Base-by-base conservation (phyloP, 1,284 basidiomycete species). In the Melampsora americana region DNA sequence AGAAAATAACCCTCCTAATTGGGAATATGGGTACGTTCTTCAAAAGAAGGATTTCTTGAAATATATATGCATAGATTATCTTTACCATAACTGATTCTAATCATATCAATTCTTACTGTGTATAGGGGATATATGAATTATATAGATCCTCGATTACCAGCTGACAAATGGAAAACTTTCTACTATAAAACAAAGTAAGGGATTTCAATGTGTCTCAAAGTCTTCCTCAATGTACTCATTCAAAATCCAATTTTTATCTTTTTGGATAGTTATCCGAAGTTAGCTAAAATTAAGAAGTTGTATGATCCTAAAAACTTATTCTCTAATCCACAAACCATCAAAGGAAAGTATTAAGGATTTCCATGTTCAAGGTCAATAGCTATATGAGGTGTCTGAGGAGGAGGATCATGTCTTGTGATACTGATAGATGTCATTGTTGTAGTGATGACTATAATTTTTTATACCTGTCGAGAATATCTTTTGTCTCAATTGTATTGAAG, bases 41-140 rank as follows among this genome's bases (percentile, higher is more conserved):
- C 26, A 11, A 12, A 35, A 32, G n/a, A n/a, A n/a, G n/a, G n/a
- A n/a, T n/a, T n/a, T n/a, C n/a, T n/a, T n/a, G n/a, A n/a, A n/a
- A n/a, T n/a, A n/a, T n/a, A n/a, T n/a, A n/a, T n/a, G n/a, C n/a
- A n/a, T n/a, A n/a, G n/a, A n/a, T n/a, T n/a, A n/a, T n/a, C n/a
- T n/a, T n/a, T n/a, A n/a, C n/a, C n/a, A 23, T 30, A 12, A 16
- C 42, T 30, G 28, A 50, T n/a, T 42, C 1, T 12, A 42, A 42
- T 12, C 39, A 42, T 9, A 9, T 12, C 11, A 42, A 35, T 35
- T 9, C 3, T 6, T 7, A 60, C 60, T 69, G 2, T 39, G 35
- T n/a, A 30, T 14, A 73, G 70, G 16, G 70, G 61, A 48, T 73
- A 73, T 73, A 28, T 62, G 5, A 73, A 73, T 73, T 73, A 73